Base-by-base conservation (phyloP, 805 yeast genomes). In the Saturnispora diversa region DNA sequence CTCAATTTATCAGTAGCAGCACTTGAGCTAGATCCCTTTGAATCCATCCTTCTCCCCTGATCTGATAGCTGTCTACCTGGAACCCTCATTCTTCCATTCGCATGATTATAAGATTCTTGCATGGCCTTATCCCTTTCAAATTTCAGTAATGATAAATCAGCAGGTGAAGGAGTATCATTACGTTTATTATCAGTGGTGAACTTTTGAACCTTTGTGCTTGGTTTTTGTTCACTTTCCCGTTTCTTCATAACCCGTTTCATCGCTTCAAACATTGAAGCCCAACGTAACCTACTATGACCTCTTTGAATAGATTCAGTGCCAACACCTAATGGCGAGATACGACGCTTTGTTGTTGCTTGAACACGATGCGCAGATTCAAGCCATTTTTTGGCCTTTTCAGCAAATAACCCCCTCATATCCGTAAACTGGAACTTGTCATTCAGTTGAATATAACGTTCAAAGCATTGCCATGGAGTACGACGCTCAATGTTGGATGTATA, bases 381-480 rank as follows among this genome's bases (percentile, higher is more conserved):
- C 97, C 97, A 92, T 46, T 77, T 77, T 56, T 84, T 90, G 0
- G 97, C 95, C 46, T 70, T 75, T 40, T 75, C 75, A 0, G 97
- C 85, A 52, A 84, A 76, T 15, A 81, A 74, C 0, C 97, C 98
- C 54, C 83, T 79, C 77, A 92, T 75, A 54, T 90, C 97, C 31
- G 77, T 67, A 45, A 85, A 75, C 48, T 85, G 94, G 53, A 87
- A 90, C 44, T 80, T 79, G 44, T 90, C 96, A 52, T 84, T 86
- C 49, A 92, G 69, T 63, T 90, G 97, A 45, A 88, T 80, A 67
- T 90, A 92, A 49, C 98, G 68, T 60, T 92, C 98, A 64, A 92
- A 92, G 58, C 97, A 90, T 58, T 90, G 97, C 98, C 98, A 92
- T 0, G 98, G 94, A 0, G 97, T 92, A 53, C 98, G 73, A 53